phyloP scores from a whole-genome alignment of 805 yeast genomes.

The Starmerella powellii region DNA sequence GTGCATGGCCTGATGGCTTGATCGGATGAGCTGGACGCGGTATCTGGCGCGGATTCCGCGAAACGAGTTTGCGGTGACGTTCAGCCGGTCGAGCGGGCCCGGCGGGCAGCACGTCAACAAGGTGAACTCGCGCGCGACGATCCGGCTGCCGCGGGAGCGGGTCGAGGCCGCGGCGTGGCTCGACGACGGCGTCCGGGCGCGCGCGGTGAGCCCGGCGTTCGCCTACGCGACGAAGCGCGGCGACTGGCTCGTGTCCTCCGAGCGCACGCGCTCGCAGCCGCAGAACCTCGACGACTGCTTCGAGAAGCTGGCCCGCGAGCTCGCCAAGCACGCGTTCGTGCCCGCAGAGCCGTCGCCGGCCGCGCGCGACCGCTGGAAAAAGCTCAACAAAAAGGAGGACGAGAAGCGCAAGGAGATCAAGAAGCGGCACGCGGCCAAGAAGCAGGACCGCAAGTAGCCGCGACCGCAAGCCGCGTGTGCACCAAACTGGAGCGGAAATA shows the following conservation, averaged over 20 bases:
- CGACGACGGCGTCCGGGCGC: slow-evolving; percentile 40
- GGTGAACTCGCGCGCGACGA: slow-evolving; percentile 49
- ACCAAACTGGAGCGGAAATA: no score
- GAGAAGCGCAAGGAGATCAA: slow-evolving; percentile 32
- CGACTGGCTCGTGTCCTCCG: slow-evolving; percentile 49
- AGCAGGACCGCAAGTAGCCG: slow-evolving; percentile 25
- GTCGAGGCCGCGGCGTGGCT: slow-evolving; percentile 48
- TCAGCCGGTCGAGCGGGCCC: slow-evolving; percentile 61
- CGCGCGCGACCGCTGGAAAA: slow-evolving; percentile 42
- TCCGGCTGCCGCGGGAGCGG: slow-evolving; percentile 35
- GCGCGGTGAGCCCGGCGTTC: slow-evolving; percentile 29
- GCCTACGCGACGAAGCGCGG: slow-evolving; percentile 47
- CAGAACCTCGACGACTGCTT: slow-evolving; percentile 48
- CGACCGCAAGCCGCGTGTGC: no score
- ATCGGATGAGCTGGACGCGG: slow-evolving; percentile 9
- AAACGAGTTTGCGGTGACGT: slow-evolving; percentile 35
- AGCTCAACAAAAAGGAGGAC: slow-evolving; percentile 27
- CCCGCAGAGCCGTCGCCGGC: slow-evolving; percentile 38
- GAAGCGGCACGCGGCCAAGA: slow-evolving; percentile 31
- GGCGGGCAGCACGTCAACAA: slow-evolving; percentile 86
- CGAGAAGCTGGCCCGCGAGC: slow-evolving; percentile 43
- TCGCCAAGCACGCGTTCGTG: slow-evolving; percentile 38
- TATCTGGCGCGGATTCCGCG: slow-evolving; percentile 35
- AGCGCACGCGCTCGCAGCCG: slow-evolving; percentile 45
- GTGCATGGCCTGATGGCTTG: background rate